Evolutionary conservation across 2,329 filamentous ascomycete species (phyloP).

Genomic region (Exophiala oligosperma): DNA sequence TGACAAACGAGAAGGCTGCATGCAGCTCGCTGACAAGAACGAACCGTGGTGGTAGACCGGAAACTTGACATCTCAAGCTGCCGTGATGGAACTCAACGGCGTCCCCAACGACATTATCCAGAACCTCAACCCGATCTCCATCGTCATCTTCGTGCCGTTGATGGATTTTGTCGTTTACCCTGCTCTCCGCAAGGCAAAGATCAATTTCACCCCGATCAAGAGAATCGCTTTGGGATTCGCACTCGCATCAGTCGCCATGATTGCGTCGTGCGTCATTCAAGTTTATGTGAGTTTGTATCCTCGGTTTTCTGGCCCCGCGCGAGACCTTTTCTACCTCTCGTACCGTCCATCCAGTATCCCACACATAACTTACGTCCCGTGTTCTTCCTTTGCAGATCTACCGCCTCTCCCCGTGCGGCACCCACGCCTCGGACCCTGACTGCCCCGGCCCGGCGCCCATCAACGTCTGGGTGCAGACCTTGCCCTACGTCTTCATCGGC

Average conservation of each 20-base stretch:
- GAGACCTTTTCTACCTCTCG: no score
- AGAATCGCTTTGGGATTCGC: constrained; percentile 55
- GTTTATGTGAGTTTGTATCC: constrained; percentile 30
- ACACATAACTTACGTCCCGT: no score
- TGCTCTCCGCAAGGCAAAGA: constrained; percentile 44
- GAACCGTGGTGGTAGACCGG: constrained; percentile 35
- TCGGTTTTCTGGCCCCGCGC: no score
- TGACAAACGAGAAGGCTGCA: neutral
- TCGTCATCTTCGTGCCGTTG: constrained; percentile 57
- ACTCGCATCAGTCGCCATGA: constrained; percentile 50
- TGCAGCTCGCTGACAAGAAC: neutral
- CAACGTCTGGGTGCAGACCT: constrained; percentile 56
- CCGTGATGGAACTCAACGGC: constrained; percentile 50
- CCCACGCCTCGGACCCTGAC: constrained; percentile 55
- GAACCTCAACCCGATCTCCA: constrained; percentile 54
- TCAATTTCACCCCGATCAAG: constrained; percentile 55
- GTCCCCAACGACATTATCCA: constrained; percentile 58
- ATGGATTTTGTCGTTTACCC: constrained; percentile 56
- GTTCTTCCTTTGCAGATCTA: constrained; percentile 46
- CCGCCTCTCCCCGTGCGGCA: constrained; percentile 60
- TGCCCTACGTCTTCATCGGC: constrained; percentile 30
- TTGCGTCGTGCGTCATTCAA: constrained; percentile 52
- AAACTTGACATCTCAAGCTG: constrained; percentile 57
- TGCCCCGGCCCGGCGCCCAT: constrained; percentile 53
- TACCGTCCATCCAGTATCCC: no score